A percentile compares a stretch with the other conserved stretches of the same genome.
Conservation (phyloP, 2,329 filamentous ascomycete genomes). For the Fusarium sulawesiense region DNA sequence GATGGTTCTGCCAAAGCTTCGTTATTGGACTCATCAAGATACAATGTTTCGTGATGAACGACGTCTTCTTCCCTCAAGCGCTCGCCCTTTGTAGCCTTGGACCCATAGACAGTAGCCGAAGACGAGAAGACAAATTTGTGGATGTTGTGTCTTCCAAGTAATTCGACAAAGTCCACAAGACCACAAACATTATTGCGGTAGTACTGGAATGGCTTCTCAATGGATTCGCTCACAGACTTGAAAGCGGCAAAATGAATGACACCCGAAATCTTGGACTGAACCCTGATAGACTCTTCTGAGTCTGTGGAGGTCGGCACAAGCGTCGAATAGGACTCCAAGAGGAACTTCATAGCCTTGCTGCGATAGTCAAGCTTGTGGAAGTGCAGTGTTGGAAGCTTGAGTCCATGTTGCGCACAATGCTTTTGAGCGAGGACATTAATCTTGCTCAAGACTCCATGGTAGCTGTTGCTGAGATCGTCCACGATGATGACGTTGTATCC, state of each 20-base stretch:
- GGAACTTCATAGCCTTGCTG: constrained; percentile 52
- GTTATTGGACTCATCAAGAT: constrained; percentile 57
- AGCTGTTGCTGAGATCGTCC: constrained; percentile 60
- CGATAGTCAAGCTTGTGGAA: constrained; percentile 56
- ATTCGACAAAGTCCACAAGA: constrained; percentile 67
- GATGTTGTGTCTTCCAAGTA: constrained; percentile 69
- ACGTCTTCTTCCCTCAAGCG: constrained; percentile 62
- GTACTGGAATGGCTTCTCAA: constrained; percentile 69
- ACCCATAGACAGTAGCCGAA: constrained; percentile 74
- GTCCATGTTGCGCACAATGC: constrained; percentile 10
- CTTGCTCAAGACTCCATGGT: constrained; percentile 37
- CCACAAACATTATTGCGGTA: constrained; percentile 76
- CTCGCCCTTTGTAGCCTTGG: constrained; percentile 60
- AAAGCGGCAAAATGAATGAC: constrained; percentile 77
- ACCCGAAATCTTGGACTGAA: constrained; percentile 50
- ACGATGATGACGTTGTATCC: constrained; percentile 65
- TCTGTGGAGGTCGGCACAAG: constrained; percentile 11
- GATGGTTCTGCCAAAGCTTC: constrained; percentile 22
- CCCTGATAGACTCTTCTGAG: constrained; percentile 5
- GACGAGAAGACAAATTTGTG: constrained; percentile 76
- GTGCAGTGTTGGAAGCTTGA: constrained; percentile 45
- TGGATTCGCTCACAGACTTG: constrained; percentile 74
- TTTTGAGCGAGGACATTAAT: constrained; percentile 26
- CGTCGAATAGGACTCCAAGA: constrained; percentile 52
- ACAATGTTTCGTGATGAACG: constrained; percentile 55